Evolutionary conservation across 305 asterid genomes (phyloP).

Genomic region (Ilex paraguariensis): DNA sequence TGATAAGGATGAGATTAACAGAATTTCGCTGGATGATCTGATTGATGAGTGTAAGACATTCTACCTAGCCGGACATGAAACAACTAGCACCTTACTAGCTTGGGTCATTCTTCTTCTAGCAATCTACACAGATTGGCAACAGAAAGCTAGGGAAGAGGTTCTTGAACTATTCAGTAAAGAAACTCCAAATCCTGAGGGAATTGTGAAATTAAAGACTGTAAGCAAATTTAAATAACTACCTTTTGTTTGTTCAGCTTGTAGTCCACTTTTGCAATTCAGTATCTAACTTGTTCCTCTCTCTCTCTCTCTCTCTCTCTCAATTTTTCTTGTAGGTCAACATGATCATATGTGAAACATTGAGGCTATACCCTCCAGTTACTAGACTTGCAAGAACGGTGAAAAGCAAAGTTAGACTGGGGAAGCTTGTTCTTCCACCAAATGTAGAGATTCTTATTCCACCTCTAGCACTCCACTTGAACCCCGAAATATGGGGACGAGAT

Average conservation of each 20-base stretch:
- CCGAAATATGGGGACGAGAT: conserved; percentile 35
- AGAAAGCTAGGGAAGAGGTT: conserved; percentile 36
- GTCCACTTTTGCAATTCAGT: conserved; percentile 18
- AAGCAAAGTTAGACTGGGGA: conserved; percentile 22
- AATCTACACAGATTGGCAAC: conserved; percentile 37
- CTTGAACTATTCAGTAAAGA: conserved; percentile 17
- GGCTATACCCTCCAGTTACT: not conserved
- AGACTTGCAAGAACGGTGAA: not conserved
- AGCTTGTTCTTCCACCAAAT: conserved; percentile 36
- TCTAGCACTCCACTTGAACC: conserved; percentile 11
- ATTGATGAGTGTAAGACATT: conserved; percentile 38
- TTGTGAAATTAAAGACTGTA: conserved; percentile 26
- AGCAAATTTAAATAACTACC: not conserved
- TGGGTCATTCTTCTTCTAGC: conserved; percentile 25
- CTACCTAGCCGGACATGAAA: conserved; percentile 36
- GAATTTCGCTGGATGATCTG: conserved; percentile 24
- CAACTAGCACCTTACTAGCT: conserved; percentile 26
- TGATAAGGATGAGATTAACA: conserved; percentile 13
- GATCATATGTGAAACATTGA: not conserved
- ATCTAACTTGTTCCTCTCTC: conserved; percentile 6
- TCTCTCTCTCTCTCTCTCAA: not conserved
- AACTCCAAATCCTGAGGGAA: conserved; percentile 26
- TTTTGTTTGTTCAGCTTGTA: no score
- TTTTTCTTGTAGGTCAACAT: not conserved
- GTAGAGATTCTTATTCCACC: conserved; percentile 34